Base-by-base conservation (phyloP, 2,329 filamentous ascomycete genomes). In the Ceratocystis albifundus region DNA sequence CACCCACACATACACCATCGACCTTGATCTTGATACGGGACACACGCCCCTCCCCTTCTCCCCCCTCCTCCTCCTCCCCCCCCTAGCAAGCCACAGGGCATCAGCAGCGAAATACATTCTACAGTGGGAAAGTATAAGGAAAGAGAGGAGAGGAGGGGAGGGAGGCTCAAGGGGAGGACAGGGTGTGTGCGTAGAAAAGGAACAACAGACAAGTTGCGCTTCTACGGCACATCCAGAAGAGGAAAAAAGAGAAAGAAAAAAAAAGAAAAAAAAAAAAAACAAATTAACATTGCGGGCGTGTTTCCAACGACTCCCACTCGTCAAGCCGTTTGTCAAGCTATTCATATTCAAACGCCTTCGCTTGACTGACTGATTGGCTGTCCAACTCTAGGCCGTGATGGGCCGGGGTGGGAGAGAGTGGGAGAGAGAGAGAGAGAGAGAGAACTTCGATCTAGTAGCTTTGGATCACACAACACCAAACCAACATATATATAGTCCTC, bases 201-300 rank as follows among this genome's bases (percentile, higher is more conserved):
- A 17, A n/a, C 20, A 25, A 61, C 17, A 17, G 20, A 25, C 12
- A 22, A 17, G 15, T 62, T 41, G 61, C 17, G 45, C 20, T 46
- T 41, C 12, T n/a, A 46, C 61, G 32, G 25, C 55, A 61, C 32
- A 28, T 62, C n/a, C 20, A 48, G 25, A 62, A 36, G 61, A 48
- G 32, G 28, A 64, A 53, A 53, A 28, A 28, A 64, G 20, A 12
- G 25, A 20, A 50, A 48, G 15, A 64, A 64, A 64, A 48, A 63
- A 12, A 64, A 64, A 63, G 20, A 20, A 50, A 48, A 6, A 64
- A 64, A 64, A 48, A 63, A 12, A 64, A 64, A 63, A 12, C 10
- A 30, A 64, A 64, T 41, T 41, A 41, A 41, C 10, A 4, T 41
- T 41, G 12, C 7, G 7, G 32, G 61, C 30, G 32, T 61, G 32